A percentile compares a stretch with the other conserved stretches of the same genome.
Conservation (phyloP, 768 basidiomycete species). For the Lactarius pseudohatsudake region DNA sequence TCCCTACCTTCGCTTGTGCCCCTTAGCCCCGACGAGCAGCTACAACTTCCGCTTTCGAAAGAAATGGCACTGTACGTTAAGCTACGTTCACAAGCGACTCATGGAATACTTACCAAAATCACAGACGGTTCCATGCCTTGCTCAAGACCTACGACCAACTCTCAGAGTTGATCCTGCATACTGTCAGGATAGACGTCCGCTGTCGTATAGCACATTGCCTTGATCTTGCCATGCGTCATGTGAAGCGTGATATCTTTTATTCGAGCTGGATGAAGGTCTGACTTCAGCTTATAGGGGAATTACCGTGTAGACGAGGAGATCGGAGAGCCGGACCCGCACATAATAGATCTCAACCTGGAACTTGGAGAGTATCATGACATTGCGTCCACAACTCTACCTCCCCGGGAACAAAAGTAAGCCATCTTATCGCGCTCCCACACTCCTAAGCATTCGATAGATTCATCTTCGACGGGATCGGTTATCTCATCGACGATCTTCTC, state of each 20-base stretch:
- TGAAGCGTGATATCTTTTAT: slow-evolving; percentile 11
- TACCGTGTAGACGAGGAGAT: slow-evolving; percentile 81
- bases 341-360: slow-evolving; percentile 82
- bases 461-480: slow-evolving; percentile 80
- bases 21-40: slow-evolving; percentile 43
- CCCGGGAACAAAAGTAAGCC: slow-evolving; percentile 64
- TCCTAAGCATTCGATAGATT: slow-evolving; percentile 52
- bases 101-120: slow-evolving; percentile 43
- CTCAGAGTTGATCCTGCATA: slow-evolving; percentile 81
- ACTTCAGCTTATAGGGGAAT: slow-evolving; percentile 59
- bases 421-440: slow-evolving; percentile 22
- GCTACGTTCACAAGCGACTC: slow-evolving; percentile 64
- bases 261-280: background rate
- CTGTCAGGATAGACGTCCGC: slow-evolving; percentile 83
- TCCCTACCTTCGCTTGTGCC: slow-evolving; percentile 46
- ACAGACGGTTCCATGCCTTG: slow-evolving; percentile 87
- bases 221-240: slow-evolving; percentile 63
- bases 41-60: slow-evolving; percentile 74
- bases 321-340: slow-evolving; percentile 87
- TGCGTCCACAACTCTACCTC: slow-evolving; percentile 58
- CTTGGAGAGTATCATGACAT: slow-evolving; percentile 75
- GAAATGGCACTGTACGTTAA: slow-evolving; percentile 88
- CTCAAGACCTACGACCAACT: slow-evolving; percentile 89
- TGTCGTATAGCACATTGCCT: slow-evolving; percentile 77
- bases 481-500: slow-evolving; percentile 81